phyloP scores from a whole-genome alignment of 1,284 basidiomycete genomes.

The Tilletia walkeri region DNA sequence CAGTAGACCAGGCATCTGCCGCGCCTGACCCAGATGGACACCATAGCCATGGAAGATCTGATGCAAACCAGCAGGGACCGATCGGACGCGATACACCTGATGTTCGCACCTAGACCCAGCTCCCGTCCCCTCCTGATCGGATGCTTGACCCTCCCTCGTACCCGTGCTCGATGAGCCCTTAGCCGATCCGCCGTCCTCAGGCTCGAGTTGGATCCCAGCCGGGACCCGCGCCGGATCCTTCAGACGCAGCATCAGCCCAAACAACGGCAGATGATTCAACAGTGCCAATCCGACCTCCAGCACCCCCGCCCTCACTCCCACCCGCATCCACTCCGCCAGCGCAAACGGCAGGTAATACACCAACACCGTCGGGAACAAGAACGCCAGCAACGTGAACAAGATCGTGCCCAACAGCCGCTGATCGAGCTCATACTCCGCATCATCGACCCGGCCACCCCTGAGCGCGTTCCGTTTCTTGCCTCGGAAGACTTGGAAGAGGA shows the following conservation, averaged over 20 bases:
- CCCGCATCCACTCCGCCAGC: constrained; percentile 60
- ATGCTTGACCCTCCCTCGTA: neutral
- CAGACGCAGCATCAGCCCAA: constrained; percentile 76
- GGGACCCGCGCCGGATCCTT: constrained; percentile 83
- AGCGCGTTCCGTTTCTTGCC: constrained; percentile 64
- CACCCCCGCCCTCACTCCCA: constrained; percentile 26
- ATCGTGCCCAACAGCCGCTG: constrained; percentile 91
- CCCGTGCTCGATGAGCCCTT: neutral
- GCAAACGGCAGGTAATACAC: constrained; percentile 83
- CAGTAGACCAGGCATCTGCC: constrained; percentile 6
- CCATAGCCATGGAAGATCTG: constrained; percentile 3
- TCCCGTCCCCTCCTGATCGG: neutral
- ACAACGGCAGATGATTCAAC: constrained; percentile 87
- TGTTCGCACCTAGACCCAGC: too few species aligned
- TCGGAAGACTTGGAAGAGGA: constrained; percentile 89
- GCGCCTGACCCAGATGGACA: neutral
- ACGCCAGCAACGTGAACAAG: constrained; percentile 84
- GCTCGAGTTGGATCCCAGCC: constrained; percentile 59
- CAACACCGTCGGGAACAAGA: constrained; percentile 84
- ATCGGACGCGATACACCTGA: neutral
- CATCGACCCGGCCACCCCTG: constrained; percentile 76
- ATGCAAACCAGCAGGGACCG: neutral
- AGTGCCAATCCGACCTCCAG: constrained; percentile 64
- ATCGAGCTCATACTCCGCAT: constrained; percentile 87
- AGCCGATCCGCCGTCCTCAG: neutral